phyloP scores from a whole-genome alignment of 139 green algal genomes.

The Coelastrella sp. region DNA sequence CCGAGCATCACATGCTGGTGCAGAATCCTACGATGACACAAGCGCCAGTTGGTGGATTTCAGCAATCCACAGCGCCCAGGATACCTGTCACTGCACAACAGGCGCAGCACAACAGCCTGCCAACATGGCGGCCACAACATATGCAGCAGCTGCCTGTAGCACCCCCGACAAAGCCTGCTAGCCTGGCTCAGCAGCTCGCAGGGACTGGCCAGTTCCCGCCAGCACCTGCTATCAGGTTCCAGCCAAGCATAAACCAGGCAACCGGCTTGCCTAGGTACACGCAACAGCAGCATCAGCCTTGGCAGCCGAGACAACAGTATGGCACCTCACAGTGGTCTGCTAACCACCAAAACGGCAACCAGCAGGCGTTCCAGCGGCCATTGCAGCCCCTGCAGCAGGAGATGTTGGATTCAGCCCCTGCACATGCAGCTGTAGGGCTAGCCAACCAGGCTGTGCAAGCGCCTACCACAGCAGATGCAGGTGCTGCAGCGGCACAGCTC shows the following conservation, averaged over 20 bases:
- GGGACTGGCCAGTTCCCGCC: background rate
- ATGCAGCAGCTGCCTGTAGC: conserved; percentile 3
- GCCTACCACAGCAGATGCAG: background rate
- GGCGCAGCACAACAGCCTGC: background rate
- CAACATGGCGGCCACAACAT: background rate
- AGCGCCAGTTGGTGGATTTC: background rate
- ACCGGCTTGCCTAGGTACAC: background rate
- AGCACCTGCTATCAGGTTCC: background rate
- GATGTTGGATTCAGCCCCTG: background rate
- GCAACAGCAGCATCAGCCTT: background rate
- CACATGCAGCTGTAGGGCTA: background rate
- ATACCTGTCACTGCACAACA: background rate
- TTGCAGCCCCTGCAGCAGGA: background rate
- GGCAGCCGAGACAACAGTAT: background rate
- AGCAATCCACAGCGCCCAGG: background rate
- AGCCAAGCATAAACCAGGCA: background rate
- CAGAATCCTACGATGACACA: background rate
- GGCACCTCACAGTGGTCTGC: background rate
- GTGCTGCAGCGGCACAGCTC: background rate
- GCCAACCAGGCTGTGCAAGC: background rate
- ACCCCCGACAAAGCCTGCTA: background rate
- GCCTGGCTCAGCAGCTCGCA: conserved; percentile 9
- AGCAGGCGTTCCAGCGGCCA: background rate
- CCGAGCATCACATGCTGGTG: background rate
- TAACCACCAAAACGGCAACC: background rate